Base-by-base conservation (phyloP, 345 rosid species). In the Heritiera fomes region DNA sequence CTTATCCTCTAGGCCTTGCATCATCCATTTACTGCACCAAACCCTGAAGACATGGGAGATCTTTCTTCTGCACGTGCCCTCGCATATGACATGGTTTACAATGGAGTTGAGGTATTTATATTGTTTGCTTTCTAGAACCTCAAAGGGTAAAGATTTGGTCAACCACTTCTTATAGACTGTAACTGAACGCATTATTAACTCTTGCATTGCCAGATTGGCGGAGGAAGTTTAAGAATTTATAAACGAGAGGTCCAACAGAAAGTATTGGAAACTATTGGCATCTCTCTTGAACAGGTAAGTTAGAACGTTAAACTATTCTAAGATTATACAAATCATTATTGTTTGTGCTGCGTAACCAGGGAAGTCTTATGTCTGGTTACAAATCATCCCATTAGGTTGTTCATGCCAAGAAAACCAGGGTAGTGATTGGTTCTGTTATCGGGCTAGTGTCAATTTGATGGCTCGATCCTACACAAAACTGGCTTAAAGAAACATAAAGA, bases 21-120 rank as follows among this genome's bases (percentile, higher is more conserved):
- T 83, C 99, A 94, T 82, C 99, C 99, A 70, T 96, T 96, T 76
- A 93, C 99, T 68, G 99, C 99, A 55, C 97, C 99, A 60, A 89
- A 89, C 75, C 97, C 97, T 68, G 97, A 94, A 86, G 97, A 96
- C 82, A 88, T 92, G 83, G 89, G 84, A 76, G 89, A 92, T 84
- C 91, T 94, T 75, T 85, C 97, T 75, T 85, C 97, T 80, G 99
- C 99, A 30, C 91, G 92, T 76, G 97, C 99, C 80, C 92, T 94
- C 47, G 97, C 99, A 45, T 96, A 94, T 84, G 98, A 94, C 89
- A 91, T 96, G 97, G 99, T 96, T 83, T 96, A 92, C 84, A 92
- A 96, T 80, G 99, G 98, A 52, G 94, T 92, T 41, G 99, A 96
- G 99, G 99, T 92, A 87, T 66, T 74, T 23, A 52, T 71, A 20